Evolutionary conservation across 306 rosid genomes (phyloP), one percentile per base, ranked within the genome.

Genomic region (barrel medic (Medicago truncatula)): DNA sequence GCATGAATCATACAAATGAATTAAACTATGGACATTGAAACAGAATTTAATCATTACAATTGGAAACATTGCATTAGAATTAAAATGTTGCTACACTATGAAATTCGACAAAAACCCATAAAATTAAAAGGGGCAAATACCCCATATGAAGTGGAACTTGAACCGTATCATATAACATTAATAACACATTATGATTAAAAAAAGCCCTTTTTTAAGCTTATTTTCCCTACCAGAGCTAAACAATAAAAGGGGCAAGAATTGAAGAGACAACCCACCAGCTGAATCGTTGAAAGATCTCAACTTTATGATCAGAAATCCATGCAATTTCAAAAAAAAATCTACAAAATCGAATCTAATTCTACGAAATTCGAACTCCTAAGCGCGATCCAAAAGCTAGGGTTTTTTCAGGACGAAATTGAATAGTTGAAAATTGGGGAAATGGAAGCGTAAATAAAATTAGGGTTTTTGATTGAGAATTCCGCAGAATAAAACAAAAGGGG

Each of bases 301-400:
- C 76, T 50, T 70, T 20, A 57, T 36, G 57, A 8, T 62, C 39
- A 84, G n/a, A 50, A 86, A 85, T 80, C 80, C 40, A 67, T 78
- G 64, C 70, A 73, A 70, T 65, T 34, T 53, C 57, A 67, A 17
- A 79, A 17, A 17, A 75, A 28, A 28, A 28, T 66, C 49, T 73
- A 76, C 73, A 66, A 23, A 83, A 78, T 80, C 90, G 66, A 90
- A 90, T 85, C 89, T 21, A 83, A 80, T 50, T 79, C 68, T 12
- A 61, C 73, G 36, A 38, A 81, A 83, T 62, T 74, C 6, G 52
- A 74, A 54, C 67, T 74, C 76, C 17, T 25, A 59, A 70, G 78
- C 83, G 83, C 78, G 75, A 83, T 85, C 82, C 82, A 70, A 56
- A 80, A 81, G 69, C 86, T 87, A 89, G 95, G 95, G 93, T 70